These are phyloP conservation scores for Alternaria sp. DNA, from an alignment of 2,329 filamentous ascomycete species.

Conservation along the genomic window DNA sequence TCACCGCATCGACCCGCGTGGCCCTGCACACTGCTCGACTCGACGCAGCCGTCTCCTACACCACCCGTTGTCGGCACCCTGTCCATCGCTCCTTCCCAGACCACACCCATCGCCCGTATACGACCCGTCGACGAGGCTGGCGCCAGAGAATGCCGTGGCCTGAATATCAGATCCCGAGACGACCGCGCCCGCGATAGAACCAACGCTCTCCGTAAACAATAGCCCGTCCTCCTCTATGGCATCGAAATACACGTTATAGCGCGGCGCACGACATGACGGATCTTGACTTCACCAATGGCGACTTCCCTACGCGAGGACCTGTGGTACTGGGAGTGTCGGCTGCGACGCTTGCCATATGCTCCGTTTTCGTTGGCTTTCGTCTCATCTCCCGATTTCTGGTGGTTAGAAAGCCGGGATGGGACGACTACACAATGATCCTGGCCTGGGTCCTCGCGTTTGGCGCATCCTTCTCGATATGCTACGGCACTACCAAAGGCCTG, in stretches of 20 bases:
- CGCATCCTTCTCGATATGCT: conserved; percentile 70
- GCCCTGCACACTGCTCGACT: background rate
- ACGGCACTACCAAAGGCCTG: conserved; percentile 68
- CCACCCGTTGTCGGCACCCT: background rate
- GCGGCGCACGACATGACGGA: conserved; percentile 36
- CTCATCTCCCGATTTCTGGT: conserved; percentile 75
- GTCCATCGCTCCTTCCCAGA: background rate
- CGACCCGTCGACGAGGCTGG: conserved; percentile 9
- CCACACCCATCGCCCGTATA: background rate
- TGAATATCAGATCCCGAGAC: conserved; percentile 26
- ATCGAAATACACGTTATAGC: conserved; percentile 10
- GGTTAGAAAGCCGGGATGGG: conserved; percentile 72
- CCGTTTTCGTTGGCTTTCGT: conserved; percentile 76
- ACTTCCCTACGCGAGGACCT: conserved; percentile 37
- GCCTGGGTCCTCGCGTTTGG: conserved; percentile 78
- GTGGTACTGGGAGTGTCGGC: conserved; percentile 73
- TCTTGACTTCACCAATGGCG: conserved; percentile 13
- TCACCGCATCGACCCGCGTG: conserved; percentile 21
- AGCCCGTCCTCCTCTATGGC: conserved; percentile 3
- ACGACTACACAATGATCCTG: conserved; percentile 81
- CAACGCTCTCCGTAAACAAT: background rate
- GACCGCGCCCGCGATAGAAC: conserved; percentile 32
- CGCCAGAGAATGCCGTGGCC: conserved; percentile 33
- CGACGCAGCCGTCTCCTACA: conserved; percentile 10
- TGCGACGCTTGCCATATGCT: conserved; percentile 71